Evolutionary conservation across 108 stramenopile genomes (phyloP).

Genomic region (Cyclotella choctawhatcheeana): DNA sequence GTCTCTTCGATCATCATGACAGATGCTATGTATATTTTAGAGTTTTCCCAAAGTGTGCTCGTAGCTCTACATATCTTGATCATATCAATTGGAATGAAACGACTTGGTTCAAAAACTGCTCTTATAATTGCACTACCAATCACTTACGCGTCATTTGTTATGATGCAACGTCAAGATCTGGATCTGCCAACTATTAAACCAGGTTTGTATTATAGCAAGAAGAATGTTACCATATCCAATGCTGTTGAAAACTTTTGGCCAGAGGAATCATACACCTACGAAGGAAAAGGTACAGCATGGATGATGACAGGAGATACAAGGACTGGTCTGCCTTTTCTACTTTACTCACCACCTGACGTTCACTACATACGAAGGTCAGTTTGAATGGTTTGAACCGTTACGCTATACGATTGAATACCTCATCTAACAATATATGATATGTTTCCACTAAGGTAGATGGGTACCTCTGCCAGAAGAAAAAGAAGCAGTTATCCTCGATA

Average conservation of each 20-base stretch:
- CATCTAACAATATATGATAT: neutral
- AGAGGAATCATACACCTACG: constrained; percentile 51
- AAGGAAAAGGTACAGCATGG: constrained; percentile 69
- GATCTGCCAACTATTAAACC: constrained; percentile 51
- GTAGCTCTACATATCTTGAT: constrained; percentile 38
- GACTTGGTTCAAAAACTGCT: constrained; percentile 34
- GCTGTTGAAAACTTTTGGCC: constrained; percentile 66
- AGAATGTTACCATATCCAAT: constrained; percentile 51
- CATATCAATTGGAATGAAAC: constrained; percentile 20
- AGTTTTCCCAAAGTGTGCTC: constrained; percentile 55
- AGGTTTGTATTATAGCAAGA: constrained; percentile 66
- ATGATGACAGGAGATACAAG: constrained; percentile 78
- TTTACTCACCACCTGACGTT: constrained; percentile 43
- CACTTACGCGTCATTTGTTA: constrained; percentile 9
- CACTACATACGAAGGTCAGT: constrained; percentile 47
- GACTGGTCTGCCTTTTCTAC: constrained; percentile 79
- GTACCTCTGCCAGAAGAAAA: constrained; percentile 50
- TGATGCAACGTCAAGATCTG: constrained; percentile 31
- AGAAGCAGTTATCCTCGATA: constrained; percentile 82
- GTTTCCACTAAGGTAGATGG: constrained; percentile 42
- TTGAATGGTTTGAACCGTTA: neutral
- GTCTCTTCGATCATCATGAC: constrained; percentile 66
- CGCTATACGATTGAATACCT: too few relatives aligned
- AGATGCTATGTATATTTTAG: constrained; percentile 72
- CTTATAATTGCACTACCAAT: constrained; percentile 46